phyloP scores from a whole-genome alignment of 257 asterid genomes.

The Ligustrum vulgare region DNA sequence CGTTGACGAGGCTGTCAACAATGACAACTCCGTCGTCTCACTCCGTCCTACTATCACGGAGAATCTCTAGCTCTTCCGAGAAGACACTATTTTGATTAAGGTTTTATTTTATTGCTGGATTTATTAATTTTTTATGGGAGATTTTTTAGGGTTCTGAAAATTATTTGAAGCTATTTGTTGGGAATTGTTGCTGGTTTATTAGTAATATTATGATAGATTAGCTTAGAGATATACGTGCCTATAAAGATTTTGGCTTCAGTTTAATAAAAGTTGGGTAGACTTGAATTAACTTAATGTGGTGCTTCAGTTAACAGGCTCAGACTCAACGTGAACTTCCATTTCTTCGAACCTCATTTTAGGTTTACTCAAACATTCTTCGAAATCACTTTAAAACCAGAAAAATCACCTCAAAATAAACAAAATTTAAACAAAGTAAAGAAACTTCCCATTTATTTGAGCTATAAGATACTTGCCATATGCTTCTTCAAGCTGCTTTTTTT shows the following conservation, averaged over 20 bases:
- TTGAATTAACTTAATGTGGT: neutral
- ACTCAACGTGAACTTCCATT: no score
- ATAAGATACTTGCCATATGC: no score
- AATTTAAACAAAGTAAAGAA: no score
- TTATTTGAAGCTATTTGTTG: neutral
- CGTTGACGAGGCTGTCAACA: slow-evolving; percentile 21
- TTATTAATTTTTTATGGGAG: neutral
- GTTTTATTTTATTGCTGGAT: neutral
- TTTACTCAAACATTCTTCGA: no score
- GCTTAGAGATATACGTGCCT: neutral
- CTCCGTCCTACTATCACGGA: slow-evolving; percentile 19
- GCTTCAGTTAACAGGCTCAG: neutral
- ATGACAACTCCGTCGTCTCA: slow-evolving; percentile 22
- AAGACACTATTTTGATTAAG: slow-evolving; percentile 17
- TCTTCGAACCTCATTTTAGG: no score
- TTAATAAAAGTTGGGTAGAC: neutral
- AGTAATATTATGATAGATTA: neutral
- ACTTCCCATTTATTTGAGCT: no score
- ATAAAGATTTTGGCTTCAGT: neutral
- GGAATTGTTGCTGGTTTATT: neutral
- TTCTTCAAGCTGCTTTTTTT: neutral
- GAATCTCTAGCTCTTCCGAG: slow-evolving; percentile 21
- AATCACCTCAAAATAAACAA: no score
- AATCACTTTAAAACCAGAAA: no score
- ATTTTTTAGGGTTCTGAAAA: neutral